These are phyloP conservation scores for Hypocrella siamensis DNA, from an alignment of 2,329 filamentous ascomycete genomes.

Conservation along the genomic window DNA sequence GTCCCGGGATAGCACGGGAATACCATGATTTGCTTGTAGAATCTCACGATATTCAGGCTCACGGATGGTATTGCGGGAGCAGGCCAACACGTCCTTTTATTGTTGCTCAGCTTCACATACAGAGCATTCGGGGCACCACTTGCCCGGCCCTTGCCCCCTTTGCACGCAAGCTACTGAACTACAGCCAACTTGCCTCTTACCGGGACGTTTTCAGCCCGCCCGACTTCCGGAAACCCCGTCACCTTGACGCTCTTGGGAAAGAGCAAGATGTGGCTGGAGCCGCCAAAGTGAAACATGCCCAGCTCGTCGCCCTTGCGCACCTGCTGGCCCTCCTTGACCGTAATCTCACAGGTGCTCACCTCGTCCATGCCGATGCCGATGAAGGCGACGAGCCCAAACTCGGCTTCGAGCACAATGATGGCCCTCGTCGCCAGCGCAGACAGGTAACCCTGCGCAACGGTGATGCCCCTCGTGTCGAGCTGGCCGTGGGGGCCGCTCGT, in stretches of 20 bases:
- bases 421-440: slow-evolving; percentile 52
- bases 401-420: slow-evolving; percentile 55
- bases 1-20: too few species aligned
- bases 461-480: slow-evolving; percentile 26
- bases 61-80: too few species aligned
- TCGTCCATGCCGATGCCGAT: slow-evolving; percentile 64
- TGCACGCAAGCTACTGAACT: too few species aligned
- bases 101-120: too few species aligned
- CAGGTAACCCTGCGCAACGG: slow-evolving; percentile 47
- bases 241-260: slow-evolving; percentile 43
- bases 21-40: too few species aligned
- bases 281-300: slow-evolving; percentile 74
- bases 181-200: slow-evolving; percentile 21
- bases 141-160: too few species aligned
- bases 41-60: too few species aligned
- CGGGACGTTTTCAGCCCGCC: slow-evolving; percentile 21
- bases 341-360: slow-evolving; percentile 58
- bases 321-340: slow-evolving; percentile 47
- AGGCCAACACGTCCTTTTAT: too few species aligned
- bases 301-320: slow-evolving; percentile 55
- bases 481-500: slow-evolving; percentile 13
- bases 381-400: slow-evolving; percentile 55
- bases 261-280: slow-evolving; percentile 52
- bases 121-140: too few species aligned
- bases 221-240: slow-evolving; percentile 19